Base-by-base conservation (phyloP, 140 eudicot genomes). In the Ambrosia hybrid region DNA sequence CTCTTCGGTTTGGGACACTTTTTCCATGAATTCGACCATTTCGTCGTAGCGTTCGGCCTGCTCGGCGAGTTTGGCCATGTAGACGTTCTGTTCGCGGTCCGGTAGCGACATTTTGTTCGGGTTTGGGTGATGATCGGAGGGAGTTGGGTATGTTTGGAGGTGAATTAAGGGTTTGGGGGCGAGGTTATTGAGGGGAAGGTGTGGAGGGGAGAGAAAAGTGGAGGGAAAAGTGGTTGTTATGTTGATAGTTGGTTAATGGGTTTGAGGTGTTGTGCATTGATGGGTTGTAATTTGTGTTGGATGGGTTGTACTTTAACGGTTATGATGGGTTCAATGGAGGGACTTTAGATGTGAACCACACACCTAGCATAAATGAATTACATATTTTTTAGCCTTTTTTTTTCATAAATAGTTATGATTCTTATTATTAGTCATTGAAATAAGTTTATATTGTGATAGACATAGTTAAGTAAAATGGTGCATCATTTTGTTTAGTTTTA, bases 21-120 rank as follows among this genome's bases (percentile, higher is more conserved):
- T 88, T 75, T 88, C 95, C 95, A 88, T 88, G 84, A 85, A 88
- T 67, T 83, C 88, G 49, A 88, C 95, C 95, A 88, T 88, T 65
- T 88, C 95, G 36, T 88, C 95, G 78, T 88, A 88, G 0, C 95
- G 84, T 63, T 88, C 95, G 7, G 95, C 95, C 71, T 88, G 95
- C 59, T 88, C 95, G 4, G 95, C 90, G n/a, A 88, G 88, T 58
- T 88, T 88, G 17, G 95, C 95, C 90, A 88, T 85, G 86, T 88
- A 85, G 0, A 88, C 95, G 33, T 76, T 77, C 73, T 88, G 88
- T 26, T 88, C 95, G 15, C 91, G 88, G 15, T 89, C 73, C 74
- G 88, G 61, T 12, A 67, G 57, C 67, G 83, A 75, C 83, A 79
- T 79, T 56, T 72, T 72, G 5, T n/a, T 6, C 6, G 67, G 46